Percentiles rank a stretch among this genome's conserved stretches.
Evolutionary conservation across 768 basidiomycete species (phyloP).

Genomic region (Boletus patriciae): DNA sequence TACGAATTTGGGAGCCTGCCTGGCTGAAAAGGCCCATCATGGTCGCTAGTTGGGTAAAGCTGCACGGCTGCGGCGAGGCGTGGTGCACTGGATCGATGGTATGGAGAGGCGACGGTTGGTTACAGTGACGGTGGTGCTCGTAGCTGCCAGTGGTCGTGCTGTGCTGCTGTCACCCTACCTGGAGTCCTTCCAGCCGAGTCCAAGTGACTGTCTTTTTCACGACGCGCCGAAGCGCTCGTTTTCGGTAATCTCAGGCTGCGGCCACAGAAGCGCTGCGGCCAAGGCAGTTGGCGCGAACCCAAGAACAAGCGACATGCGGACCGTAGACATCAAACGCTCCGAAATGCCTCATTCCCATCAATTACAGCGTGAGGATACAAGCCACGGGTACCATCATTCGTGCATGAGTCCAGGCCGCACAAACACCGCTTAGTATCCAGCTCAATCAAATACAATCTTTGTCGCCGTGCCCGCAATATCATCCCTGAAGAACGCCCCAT

Average conservation of each 20-base stretch:
- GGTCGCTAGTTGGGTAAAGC: constrained; percentile 22
- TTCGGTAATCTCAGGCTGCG: constrained; percentile 6
- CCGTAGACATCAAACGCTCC: background rate
- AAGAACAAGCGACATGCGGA: background rate
- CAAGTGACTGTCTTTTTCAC: no score
- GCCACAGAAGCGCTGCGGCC: no score
- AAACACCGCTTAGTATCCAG: background rate
- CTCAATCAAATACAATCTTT: constrained; percentile 68
- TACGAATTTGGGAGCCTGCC: constrained; percentile 61
- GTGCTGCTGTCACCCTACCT: constrained; percentile 1
- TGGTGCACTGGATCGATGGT: background rate
- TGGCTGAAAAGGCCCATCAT: constrained; percentile 84
- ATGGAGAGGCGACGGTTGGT: background rate
- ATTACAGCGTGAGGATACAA: constrained; percentile 5
- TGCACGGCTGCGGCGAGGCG: constrained; percentile 29
- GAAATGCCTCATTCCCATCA: constrained; percentile 12
- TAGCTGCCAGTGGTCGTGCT: constrained; percentile 1
- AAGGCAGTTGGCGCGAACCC: background rate
- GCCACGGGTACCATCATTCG: background rate
- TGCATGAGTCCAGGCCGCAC: background rate
- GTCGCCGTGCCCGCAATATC: constrained; percentile 61
- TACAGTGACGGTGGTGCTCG: background rate
- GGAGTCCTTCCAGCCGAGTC: background rate
- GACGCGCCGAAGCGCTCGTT: background rate
- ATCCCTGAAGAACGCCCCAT: constrained; percentile 83